phyloP scores from a whole-genome alignment of 805 yeast genomes.

The Grigorovia humatica region DNA sequence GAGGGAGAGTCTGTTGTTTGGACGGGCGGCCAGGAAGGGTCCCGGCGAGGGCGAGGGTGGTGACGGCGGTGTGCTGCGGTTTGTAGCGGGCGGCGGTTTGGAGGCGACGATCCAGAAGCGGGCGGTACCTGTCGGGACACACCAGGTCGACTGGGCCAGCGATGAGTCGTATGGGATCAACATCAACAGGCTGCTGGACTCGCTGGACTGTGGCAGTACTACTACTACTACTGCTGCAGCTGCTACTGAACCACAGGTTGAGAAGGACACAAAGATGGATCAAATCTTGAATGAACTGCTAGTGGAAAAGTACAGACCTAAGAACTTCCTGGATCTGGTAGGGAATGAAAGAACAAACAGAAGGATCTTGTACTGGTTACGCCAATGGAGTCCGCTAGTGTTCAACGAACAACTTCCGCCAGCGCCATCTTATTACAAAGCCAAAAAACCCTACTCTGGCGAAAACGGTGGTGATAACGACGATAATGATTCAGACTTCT shows the following conservation, averaged over 20 bases:
- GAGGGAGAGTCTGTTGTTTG: neutral
- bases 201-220: slow-evolving; percentile 18
- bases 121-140: neutral
- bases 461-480: neutral
- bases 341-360: slow-evolving; percentile 63
- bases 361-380: slow-evolving; percentile 49
- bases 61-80: neutral
- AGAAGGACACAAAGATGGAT: no score
- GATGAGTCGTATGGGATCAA: slow-evolving; percentile 32
- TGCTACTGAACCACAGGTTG: neutral
- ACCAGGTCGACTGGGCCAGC: slow-evolving; percentile 11
- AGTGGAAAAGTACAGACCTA: slow-evolving; percentile 66
- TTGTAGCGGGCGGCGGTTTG: neutral
- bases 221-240: neutral
- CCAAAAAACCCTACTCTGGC: neutral
- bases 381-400: slow-evolving; percentile 55
- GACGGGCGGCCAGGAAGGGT: neutral
- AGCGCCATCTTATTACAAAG: slow-evolving; percentile 11
- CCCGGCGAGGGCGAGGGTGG: neutral
- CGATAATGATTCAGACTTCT: slow-evolving; percentile 33
- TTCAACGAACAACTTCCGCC: slow-evolving; percentile 32
- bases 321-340: slow-evolving; percentile 49
- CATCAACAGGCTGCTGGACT: slow-evolving; percentile 29
- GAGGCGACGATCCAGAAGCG: neutral
- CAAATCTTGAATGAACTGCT: slow-evolving; percentile 20